Percentiles rank a stretch among this genome's conserved stretches.
phyloP scores from a whole-genome alignment of 371 early-diverging fungal species.

The Mortierella sp. region DNA sequence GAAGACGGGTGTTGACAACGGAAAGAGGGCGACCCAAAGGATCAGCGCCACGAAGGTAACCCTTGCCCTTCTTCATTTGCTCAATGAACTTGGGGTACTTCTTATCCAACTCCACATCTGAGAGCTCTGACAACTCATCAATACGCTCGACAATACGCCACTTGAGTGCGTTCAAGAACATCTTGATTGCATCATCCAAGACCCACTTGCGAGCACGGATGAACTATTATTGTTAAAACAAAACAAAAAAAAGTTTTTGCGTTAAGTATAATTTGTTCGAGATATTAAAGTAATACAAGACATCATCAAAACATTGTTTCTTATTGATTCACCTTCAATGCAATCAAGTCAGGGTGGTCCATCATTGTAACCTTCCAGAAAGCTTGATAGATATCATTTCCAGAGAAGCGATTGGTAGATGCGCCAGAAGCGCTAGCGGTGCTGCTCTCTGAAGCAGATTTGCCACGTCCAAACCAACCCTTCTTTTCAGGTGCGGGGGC shows the following conservation, averaged over 20 bases:
- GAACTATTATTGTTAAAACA: slow-evolving; percentile 56
- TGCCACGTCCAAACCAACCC: slow-evolving; percentile 41
- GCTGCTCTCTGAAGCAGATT: slow-evolving; percentile 22
- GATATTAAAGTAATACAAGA: too few species aligned
- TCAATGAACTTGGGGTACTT: slow-evolving; percentile 56
- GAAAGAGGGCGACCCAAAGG: slow-evolving; percentile 66
- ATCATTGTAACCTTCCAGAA: slow-evolving; percentile 60
- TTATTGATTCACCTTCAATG: slow-evolving; percentile 36
- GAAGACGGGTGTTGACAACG: slow-evolving; percentile 70
- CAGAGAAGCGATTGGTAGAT: slow-evolving; percentile 25
- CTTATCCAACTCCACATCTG: slow-evolving; percentile 64
- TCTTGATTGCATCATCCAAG: slow-evolving; percentile 72
- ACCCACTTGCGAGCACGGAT: slow-evolving; percentile 86
- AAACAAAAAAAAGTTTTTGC: not conserved
- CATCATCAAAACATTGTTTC: not conserved
- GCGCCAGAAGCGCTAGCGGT: not conserved
- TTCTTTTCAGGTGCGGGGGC: slow-evolving; percentile 20
- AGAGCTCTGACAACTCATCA: slow-evolving; percentile 64
- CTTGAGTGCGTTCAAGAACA: slow-evolving; percentile 70
- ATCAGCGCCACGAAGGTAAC: slow-evolving; percentile 69
- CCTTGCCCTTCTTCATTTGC: slow-evolving; percentile 67
- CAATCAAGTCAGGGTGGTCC: slow-evolving; percentile 75
- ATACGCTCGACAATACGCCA: slow-evolving; percentile 74
- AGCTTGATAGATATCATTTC: slow-evolving; percentile 19
- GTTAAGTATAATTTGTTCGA: too few species aligned